Evolutionary conservation across 192 early-diverging fungal species (phyloP).

Genomic region (Neocallimastix lanati): DNA sequence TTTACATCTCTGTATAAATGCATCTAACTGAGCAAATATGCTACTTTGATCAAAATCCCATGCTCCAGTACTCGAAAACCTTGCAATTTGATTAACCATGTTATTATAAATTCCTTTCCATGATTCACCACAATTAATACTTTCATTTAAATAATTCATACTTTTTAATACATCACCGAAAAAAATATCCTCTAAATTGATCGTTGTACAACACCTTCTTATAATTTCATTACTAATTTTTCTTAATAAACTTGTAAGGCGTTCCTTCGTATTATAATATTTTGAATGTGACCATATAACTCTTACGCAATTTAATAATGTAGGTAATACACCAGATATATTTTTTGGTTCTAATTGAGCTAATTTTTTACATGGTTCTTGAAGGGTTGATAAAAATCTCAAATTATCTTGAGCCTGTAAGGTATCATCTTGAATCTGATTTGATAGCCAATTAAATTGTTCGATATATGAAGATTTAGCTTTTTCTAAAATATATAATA

Average conservation of each 20-base stretch:
- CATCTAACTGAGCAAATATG: slow-evolving; percentile 51
- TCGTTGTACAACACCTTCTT: slow-evolving; percentile 33
- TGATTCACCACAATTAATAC: slow-evolving; percentile 37
- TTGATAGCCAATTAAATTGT: slow-evolving; percentile 34
- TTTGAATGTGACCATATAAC: slow-evolving; percentile 44
- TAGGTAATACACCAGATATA: slow-evolving; percentile 26
- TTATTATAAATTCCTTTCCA: slow-evolving; percentile 39
- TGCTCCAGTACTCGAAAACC: slow-evolving; percentile 10
- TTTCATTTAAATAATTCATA: slow-evolving; percentile 31
- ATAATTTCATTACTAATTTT: slow-evolving; percentile 51
- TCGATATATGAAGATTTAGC: slow-evolving; percentile 43
- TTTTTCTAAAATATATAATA: slow-evolving; percentile 24
- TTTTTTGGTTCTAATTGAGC: slow-evolving; percentile 26
- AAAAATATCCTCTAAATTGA: slow-evolving; percentile 42
- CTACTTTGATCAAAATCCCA: slow-evolving; percentile 50
- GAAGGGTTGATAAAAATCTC: slow-evolving; percentile 38
- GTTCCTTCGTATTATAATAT: slow-evolving; percentile 41
- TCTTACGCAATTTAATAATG: slow-evolving; percentile 28
- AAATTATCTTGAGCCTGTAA: slow-evolving; percentile 42
- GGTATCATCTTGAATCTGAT: slow-evolving; percentile 41
- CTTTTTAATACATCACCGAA: slow-evolving; percentile 36
- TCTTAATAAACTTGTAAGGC: slow-evolving; percentile 30
- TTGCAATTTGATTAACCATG: slow-evolving; percentile 22
- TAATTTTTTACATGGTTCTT: slow-evolving; percentile 23
- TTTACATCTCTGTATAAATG: slow-evolving; percentile 40